These are phyloP conservation scores for Tetrahymena elliotti DNA, from an alignment of 73 alveolate species.

Conservation along the genomic window DNA sequence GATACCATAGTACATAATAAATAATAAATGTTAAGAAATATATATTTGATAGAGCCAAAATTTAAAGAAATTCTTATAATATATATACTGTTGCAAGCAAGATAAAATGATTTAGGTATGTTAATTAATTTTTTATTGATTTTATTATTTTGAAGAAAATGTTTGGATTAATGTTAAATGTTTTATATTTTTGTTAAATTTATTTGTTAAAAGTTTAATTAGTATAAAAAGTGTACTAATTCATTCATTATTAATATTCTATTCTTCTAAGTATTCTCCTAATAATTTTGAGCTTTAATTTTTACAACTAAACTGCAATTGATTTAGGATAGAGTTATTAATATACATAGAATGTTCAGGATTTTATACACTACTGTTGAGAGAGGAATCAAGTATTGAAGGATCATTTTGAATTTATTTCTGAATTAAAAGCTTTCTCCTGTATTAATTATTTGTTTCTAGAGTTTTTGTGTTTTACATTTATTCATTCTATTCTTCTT, in stretches of 20 bases:
- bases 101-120: too few species aligned
- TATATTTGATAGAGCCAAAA: too few species aligned
- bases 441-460: neutral
- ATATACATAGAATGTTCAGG: neutral
- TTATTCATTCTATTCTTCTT: neutral
- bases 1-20: too few species aligned
- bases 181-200: too few species aligned
- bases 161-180: too few species aligned
- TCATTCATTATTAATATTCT: neutral
- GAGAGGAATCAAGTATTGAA: neutral
- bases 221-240: neutral
- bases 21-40: too few species aligned
- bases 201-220: neutral
- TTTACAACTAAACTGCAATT: neutral
- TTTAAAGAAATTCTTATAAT: too few species aligned
- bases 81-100: too few species aligned
- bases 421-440: neutral
- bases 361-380: neutral
- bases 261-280: neutral
- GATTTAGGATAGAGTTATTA: neutral
- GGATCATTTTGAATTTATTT: neutral
- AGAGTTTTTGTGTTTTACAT: neutral
- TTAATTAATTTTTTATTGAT: too few species aligned
- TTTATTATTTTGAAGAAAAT: too few species aligned
- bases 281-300: neutral